Percentiles rank a stretch among this genome's conserved stretches.
Evolutionary conservation across 768 basidiomycete species (phyloP).

Genomic region (Tulasnella sp.): DNA sequence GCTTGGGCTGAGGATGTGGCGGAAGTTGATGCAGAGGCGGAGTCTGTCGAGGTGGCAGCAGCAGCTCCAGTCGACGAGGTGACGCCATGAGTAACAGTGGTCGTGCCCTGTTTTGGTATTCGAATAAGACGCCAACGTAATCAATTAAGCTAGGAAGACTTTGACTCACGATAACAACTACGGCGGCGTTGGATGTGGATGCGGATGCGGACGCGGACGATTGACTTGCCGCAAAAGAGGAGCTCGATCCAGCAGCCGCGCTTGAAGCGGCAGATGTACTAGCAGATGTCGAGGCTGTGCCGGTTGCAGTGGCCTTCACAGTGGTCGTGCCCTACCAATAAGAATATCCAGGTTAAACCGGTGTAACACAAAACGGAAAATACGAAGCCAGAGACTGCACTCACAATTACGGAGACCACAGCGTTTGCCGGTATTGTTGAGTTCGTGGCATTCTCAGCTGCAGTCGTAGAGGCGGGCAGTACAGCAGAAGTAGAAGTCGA

Average conservation of each 20-base stretch:
- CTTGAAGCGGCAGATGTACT: background rate
- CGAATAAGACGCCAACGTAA: background rate
- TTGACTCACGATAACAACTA: background rate
- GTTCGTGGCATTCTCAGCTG: background rate
- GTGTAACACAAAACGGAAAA: background rate
- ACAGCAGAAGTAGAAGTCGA: background rate
- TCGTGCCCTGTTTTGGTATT: background rate
- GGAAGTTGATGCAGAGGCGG: background rate
- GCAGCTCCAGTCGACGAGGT: background rate
- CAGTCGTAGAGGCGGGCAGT: background rate
- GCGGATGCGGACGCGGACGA: background rate
- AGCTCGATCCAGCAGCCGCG: background rate
- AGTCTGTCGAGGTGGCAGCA: background rate
- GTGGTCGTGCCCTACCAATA: background rate
- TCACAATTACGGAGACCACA: background rate
- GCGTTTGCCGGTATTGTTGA: background rate
- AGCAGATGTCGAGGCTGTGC: background rate
- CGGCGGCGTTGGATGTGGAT: background rate
- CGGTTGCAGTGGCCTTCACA: background rate
- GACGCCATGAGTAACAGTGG: background rate
- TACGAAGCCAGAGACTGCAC: constrained; percentile 2
- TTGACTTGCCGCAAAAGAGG: background rate
- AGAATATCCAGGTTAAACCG: background rate
- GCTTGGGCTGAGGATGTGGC: background rate
- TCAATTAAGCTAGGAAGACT: background rate